Conservation (phyloP, 768 basidiomycete genomes). For the Royoungia palumana region DNA sequence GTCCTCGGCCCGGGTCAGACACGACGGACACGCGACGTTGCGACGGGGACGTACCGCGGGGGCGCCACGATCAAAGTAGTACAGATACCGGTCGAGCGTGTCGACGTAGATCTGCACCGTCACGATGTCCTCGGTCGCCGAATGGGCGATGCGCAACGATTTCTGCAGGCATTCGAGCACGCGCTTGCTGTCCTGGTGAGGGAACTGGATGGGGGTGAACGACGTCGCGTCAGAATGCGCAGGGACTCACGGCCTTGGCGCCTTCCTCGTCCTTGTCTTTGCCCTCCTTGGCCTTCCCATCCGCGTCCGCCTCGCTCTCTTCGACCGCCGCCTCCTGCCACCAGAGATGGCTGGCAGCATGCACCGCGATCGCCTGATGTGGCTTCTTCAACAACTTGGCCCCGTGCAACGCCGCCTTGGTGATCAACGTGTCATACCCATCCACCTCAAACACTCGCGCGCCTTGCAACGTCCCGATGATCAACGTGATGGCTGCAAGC, state of each 20-base stretch:
- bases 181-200: conserved; percentile 93
- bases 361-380: conserved; percentile 93
- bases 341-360: conserved; percentile 95
- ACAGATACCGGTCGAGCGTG: conserved; percentile 92
- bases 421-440: conserved; percentile 96
- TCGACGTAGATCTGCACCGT: conserved; percentile 96
- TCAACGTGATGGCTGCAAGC: conserved; percentile 93
- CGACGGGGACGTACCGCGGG: conserved; percentile 68
- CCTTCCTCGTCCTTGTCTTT: conserved; percentile 38
- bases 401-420: conserved; percentile 97
- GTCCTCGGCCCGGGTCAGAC: background rate
- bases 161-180: conserved; percentile 98
- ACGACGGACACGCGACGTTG: background rate
- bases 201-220: conserved; percentile 46
- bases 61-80: conserved; percentile 92
- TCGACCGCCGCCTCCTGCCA: conserved; percentile 75
- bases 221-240: no score
- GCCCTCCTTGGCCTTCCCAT: conserved; percentile 20
- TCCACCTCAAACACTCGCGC: conserved; percentile 90
- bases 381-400: conserved; percentile 97
- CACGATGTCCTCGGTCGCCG: conserved; percentile 94
- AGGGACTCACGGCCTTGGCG: conserved; percentile 53
- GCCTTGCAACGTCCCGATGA: conserved; percentile 87
- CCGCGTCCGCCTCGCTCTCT: conserved; percentile 35
- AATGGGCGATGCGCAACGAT: conserved; percentile 92